A percentile compares a stretch with the other conserved stretches of the same genome.
phyloP scores from a whole-genome alignment of 495 filamentous ascomycete genomes.

The Talaromyces proteolyticus region DNA sequence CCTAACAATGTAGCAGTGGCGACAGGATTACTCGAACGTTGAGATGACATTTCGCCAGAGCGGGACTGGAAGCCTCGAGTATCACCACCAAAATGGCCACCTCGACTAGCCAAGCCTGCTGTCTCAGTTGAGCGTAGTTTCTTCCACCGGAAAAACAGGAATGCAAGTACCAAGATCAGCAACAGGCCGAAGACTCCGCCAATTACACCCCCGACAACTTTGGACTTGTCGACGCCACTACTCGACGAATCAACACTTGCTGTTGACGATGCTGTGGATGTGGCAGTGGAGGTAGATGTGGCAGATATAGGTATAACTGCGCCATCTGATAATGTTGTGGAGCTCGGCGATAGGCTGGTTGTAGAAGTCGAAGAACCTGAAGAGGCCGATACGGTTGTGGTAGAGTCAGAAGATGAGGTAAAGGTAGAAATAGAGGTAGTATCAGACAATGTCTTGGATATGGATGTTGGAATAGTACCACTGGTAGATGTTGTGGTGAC shows the following conservation, averaged over 20 bases:
- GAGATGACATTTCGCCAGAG: constrained; percentile 35
- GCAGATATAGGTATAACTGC: background rate
- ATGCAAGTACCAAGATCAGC: constrained; percentile 46
- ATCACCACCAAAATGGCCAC: background rate
- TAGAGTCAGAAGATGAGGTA: background rate
- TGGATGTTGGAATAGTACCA: background rate
- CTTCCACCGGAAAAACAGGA: constrained; percentile 51
- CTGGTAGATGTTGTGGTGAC: background rate
- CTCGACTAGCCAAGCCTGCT: constrained; percentile 7
- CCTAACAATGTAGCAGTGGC: constrained; percentile 38
- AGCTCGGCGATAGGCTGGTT: constrained; percentile 9
- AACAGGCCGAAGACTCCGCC: constrained; percentile 60
- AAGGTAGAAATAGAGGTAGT: constrained; percentile 7
- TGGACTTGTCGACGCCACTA: constrained; percentile 17
- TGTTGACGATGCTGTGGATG: constrained; percentile 15
- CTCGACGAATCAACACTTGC: constrained; percentile 7
- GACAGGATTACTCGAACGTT: constrained; percentile 47
- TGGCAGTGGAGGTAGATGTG: constrained; percentile 8
- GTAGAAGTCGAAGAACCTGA: constrained; percentile 10
- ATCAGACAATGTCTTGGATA: constrained; percentile 1
- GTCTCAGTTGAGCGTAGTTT: constrained; percentile 19
- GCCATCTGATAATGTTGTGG: constrained; percentile 7
- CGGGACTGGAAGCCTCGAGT: background rate
- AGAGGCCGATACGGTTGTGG: constrained; percentile 4
- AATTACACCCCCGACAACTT: constrained; percentile 59